Evolutionary conservation across 2,329 filamentous ascomycete species (phyloP), one percentile per base, ranked within the genome.

Genomic region (Colletotrichum aenigma): DNA sequence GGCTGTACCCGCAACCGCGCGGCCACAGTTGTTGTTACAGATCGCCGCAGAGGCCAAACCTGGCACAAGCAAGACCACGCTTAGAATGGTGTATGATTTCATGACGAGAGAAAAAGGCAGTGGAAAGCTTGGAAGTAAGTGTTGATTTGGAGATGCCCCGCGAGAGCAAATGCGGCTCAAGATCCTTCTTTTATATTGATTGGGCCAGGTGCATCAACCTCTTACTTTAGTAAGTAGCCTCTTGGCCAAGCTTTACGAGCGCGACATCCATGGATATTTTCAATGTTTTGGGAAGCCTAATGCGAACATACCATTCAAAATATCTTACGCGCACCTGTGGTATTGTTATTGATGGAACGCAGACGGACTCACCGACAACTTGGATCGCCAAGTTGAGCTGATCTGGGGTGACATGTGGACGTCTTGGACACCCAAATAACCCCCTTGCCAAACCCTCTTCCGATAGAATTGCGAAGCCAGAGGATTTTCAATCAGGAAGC

Each of bases 1-100:
- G 9, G 56, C 75, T 6, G 71, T 68, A 21, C 75, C 75, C 7
- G 56, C 66, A 24, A 75, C 75, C 21, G 48, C 34, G 12, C 72
- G 75, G 18, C 75, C 75, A 24, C 72, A 77, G 69, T 75, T 77
- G 65, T 77, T 75, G 68, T 70, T 72, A 60, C 75, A 77, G 18
- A 64, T 55, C 5, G 43, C 66, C 21, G 72, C 72, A 15, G 58
- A 70, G 21, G 28, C n/a, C 2, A 55, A n/a, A 30, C 10, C n/a
- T 8, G 68, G 36, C 13, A 70, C 38, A 13, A 43, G 34, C 24
- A 64, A 30, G 36, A 15, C n/a, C 15, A 55, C 6, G 12, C 9
- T 24, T 7, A 38, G 9, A 28, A 24, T 4, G 6, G 28, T 15
- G 28, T 18, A 36, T 15, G 38, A 24, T 15, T 65, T 70, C 68